Evolutionary conservation across 2,329 filamentous ascomycete species (phyloP).

Genomic region (Zymoseptoria passerinii): DNA sequence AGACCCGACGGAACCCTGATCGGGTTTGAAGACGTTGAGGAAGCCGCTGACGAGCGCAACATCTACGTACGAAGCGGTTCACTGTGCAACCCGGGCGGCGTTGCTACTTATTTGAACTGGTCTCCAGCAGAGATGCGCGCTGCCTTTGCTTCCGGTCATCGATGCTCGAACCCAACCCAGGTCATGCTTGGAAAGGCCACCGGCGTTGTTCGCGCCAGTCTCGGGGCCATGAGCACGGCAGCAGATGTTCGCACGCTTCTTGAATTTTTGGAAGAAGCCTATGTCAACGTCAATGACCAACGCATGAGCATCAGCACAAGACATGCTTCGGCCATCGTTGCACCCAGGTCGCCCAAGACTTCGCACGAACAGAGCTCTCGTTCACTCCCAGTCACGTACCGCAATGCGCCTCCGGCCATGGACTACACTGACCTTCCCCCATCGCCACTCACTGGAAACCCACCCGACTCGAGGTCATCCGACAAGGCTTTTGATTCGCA

Average conservation of each 20-base stretch:
- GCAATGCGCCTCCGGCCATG: slow-evolving; percentile 11
- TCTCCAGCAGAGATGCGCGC: slow-evolving; percentile 48
- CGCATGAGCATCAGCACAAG: neutral
- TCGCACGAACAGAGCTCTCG: slow-evolving; percentile 5
- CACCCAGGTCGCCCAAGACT: neutral
- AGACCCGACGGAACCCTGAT: slow-evolving; percentile 46
- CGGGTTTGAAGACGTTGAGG: slow-evolving; percentile 52
- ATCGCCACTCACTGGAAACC: slow-evolving; percentile 12
- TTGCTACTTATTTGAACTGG: slow-evolving; percentile 41
- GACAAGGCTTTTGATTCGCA: slow-evolving; percentile 8
- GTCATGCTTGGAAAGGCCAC: slow-evolving; percentile 49
- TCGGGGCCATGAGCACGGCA: slow-evolving; percentile 54
- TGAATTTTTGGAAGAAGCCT: slow-evolving; percentile 26
- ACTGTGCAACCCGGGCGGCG: slow-evolving; percentile 48
- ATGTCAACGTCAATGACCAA: slow-evolving; percentile 10
- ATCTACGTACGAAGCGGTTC: slow-evolving; percentile 56
- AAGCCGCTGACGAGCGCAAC: slow-evolving; percentile 44
- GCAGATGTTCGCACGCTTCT: slow-evolving; percentile 56
- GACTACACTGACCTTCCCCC: slow-evolving; percentile 9
- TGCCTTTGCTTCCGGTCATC: slow-evolving; percentile 49
- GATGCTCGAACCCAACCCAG: slow-evolving; percentile 48
- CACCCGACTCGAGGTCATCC: slow-evolving; percentile 10
- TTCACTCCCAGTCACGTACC: neutral
- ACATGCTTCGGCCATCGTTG: slow-evolving; percentile 2
- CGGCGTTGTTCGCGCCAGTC: slow-evolving; percentile 52